Conservation (phyloP, 352 stramenopile genomes). For the Pilasporangium apinafurcum region DNA sequence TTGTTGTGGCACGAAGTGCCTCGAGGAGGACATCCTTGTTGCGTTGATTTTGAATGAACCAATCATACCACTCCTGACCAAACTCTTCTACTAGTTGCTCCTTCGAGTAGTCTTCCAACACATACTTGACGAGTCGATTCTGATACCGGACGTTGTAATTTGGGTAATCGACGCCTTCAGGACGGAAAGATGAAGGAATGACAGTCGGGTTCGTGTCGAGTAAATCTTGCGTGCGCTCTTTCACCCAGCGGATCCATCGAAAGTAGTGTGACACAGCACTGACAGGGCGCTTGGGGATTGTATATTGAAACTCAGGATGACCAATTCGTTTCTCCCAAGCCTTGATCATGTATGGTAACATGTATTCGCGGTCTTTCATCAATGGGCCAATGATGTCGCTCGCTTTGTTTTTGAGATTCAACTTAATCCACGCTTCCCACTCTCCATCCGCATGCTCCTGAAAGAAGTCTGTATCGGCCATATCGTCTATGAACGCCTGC, state of each 20-base stretch:
- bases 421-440: slow-evolving; percentile 38
- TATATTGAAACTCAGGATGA: slow-evolving; percentile 34
- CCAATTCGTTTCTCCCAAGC: slow-evolving; percentile 48
- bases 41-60: slow-evolving; percentile 39
- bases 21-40: slow-evolving; percentile 47
- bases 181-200: slow-evolving; percentile 26
- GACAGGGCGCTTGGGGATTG: slow-evolving; percentile 36
- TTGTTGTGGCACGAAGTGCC: slow-evolving; percentile 16
- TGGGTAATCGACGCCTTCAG: slow-evolving; percentile 38
- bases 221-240: slow-evolving; percentile 51
- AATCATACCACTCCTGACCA: slow-evolving; percentile 35
- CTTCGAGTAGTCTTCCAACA: slow-evolving; percentile 41
- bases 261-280: slow-evolving; percentile 63
- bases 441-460: slow-evolving; percentile 39
- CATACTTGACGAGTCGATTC: slow-evolving; percentile 34
- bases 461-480: slow-evolving; percentile 40
- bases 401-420: slow-evolving; percentile 32
- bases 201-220: slow-evolving; percentile 22
- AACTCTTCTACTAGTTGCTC: slow-evolving; percentile 27
- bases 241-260: slow-evolving; percentile 60
- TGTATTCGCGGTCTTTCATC: slow-evolving; percentile 44
- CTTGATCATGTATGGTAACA: slow-evolving; percentile 60
- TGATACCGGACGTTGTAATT: slow-evolving; percentile 56
- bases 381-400: slow-evolving; percentile 43
- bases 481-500: slow-evolving; percentile 45